Evolutionary conservation across 1,284 basidiomycete genomes (phyloP).

Genomic region (Cutaneotrichosporon mucoides): DNA sequence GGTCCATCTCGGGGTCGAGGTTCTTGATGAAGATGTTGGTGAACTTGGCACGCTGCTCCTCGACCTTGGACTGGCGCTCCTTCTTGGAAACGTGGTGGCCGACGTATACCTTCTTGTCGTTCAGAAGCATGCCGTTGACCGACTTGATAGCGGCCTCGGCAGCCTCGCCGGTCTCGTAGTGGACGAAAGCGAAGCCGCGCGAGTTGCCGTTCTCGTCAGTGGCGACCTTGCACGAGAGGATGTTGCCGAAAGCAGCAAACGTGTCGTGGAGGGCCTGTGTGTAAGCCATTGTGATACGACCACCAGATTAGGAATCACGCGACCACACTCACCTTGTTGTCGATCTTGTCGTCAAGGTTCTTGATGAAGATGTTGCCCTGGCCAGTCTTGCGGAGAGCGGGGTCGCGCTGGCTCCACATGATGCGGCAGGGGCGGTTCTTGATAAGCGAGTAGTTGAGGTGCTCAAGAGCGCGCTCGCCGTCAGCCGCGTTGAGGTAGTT

Average conservation of each 20-base stretch:
- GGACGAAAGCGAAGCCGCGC: constrained; percentile 75
- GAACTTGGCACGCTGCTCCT: constrained; percentile 94
- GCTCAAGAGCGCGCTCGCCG: constrained; percentile 98
- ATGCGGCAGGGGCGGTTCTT: constrained; percentile 98
- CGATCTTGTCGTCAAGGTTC: constrained; percentile 96
- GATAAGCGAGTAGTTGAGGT: constrained; percentile 99
- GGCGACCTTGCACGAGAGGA: constrained; percentile 99
- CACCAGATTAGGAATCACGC: no score
- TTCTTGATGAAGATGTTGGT: constrained; percentile 99
- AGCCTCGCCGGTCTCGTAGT: constrained; percentile 97
- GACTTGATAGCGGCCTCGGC: constrained; percentile 96
- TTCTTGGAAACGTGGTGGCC: constrained; percentile 97
- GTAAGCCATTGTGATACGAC: constrained; percentile 44
- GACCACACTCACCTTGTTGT: constrained; percentile 75
- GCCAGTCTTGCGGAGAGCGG: constrained; percentile 96
- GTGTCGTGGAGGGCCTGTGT: constrained; percentile 87
- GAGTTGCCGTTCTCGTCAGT: constrained; percentile 88
- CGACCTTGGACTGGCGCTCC: constrained; percentile 96
- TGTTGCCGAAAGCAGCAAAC: constrained; percentile 97
- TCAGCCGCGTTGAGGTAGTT: constrained; percentile 96
- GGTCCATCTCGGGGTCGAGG: constrained; percentile 73
- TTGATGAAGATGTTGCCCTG: constrained; percentile 99
- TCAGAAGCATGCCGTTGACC: constrained; percentile 98
- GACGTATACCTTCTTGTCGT: constrained; percentile 99
- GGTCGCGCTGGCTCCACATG: constrained; percentile 99